A percentile compares a stretch with the other conserved stretches of the same genome.
Evolutionary conservation across 169 alveolate species (phyloP).

Genomic region (Babesia gibsoni): DNA sequence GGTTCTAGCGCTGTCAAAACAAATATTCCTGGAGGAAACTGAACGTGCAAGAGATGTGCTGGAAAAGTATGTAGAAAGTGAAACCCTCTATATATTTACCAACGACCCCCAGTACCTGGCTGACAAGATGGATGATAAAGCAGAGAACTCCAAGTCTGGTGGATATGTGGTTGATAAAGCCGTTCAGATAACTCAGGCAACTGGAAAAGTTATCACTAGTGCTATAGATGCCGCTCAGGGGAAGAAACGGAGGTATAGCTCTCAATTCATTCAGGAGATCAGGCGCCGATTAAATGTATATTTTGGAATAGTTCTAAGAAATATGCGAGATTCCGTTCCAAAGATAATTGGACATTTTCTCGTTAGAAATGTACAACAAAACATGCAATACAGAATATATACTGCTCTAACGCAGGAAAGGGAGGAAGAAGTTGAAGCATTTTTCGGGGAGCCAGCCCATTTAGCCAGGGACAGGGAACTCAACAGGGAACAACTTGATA

Average conservation of each 20-base stretch:
- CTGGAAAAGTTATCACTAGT: conserved; percentile 62
- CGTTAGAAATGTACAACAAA: conserved; percentile 72
- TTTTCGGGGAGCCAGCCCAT: conserved; percentile 81
- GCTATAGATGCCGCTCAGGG: conserved; percentile 65
- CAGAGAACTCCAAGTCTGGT: conserved; percentile 3
- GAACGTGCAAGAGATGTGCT: conserved; percentile 84
- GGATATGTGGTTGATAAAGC: conserved; percentile 67
- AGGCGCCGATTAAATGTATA: conserved; percentile 93
- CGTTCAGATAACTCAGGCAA: conserved; percentile 60
- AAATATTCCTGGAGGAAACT: conserved; percentile 83
- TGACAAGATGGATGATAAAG: conserved; percentile 71
- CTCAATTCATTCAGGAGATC: conserved; percentile 88
- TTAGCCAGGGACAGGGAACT: conserved; percentile 77
- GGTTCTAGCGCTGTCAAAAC: conserved; percentile 84
- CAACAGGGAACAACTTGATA: conserved; percentile 69
- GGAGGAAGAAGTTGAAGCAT: conserved; percentile 48
- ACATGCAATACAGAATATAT: conserved; percentile 71
- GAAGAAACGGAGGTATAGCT: conserved; percentile 78
- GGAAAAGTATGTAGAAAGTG: conserved; percentile 87
- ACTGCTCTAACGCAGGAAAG: conserved; percentile 69
- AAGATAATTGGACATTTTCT: conserved; percentile 92
- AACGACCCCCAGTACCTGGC: conserved; percentile 89
- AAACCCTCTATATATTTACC: conserved; percentile 90
- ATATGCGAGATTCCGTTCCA: conserved; percentile 95
- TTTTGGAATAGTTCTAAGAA: conserved; percentile 92